These are phyloP conservation scores for Saccharomycopsis selenospora DNA, from an alignment of 805 yeast species.

Conservation along the genomic window DNA sequence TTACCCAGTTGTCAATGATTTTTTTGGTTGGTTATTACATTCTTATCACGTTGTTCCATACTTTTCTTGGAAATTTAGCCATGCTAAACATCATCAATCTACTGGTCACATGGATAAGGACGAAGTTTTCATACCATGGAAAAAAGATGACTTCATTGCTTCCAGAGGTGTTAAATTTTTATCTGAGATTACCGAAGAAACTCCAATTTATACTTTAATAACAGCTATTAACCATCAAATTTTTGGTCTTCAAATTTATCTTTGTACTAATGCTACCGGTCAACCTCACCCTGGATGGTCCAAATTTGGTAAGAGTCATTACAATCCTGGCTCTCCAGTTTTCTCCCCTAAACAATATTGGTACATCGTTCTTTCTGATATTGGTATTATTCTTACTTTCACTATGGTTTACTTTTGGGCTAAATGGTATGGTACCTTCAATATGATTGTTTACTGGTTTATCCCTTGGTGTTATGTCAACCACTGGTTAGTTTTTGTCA, in stretches of 20 bases:
- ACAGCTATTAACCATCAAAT: constrained; percentile 46
- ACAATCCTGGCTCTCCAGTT: constrained; percentile 47
- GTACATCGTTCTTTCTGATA: constrained; percentile 48
- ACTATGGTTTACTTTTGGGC: constrained; percentile 47
- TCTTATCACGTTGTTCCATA: constrained; percentile 52
- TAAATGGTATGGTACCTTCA: constrained; percentile 40
- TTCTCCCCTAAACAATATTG: constrained; percentile 49
- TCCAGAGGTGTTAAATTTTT: constrained; percentile 30
- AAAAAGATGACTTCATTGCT: constrained; percentile 39
- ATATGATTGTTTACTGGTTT: constrained; percentile 48
- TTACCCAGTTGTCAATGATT: constrained; percentile 44
- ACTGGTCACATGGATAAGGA: constrained; percentile 55
- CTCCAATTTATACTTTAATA: constrained; percentile 42
- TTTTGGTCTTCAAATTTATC: constrained; percentile 47
- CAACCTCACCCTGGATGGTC: constrained; percentile 41
- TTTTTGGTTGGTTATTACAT: constrained; percentile 55
- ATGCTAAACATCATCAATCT: constrained; percentile 56
- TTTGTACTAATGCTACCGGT: constrained; percentile 50
- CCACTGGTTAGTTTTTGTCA: constrained; percentile 60
- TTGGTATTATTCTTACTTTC: constrained; percentile 42
- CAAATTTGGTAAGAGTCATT: constrained; percentile 40
- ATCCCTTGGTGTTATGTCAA: constrained; percentile 53
- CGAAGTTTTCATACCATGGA: constrained; percentile 52
- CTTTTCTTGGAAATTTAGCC: constrained; percentile 56
- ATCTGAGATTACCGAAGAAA: constrained; percentile 45